Conservation (phyloP, 2,329 filamentous ascomycete species). For the Chaetothyriales sp. region DNA sequence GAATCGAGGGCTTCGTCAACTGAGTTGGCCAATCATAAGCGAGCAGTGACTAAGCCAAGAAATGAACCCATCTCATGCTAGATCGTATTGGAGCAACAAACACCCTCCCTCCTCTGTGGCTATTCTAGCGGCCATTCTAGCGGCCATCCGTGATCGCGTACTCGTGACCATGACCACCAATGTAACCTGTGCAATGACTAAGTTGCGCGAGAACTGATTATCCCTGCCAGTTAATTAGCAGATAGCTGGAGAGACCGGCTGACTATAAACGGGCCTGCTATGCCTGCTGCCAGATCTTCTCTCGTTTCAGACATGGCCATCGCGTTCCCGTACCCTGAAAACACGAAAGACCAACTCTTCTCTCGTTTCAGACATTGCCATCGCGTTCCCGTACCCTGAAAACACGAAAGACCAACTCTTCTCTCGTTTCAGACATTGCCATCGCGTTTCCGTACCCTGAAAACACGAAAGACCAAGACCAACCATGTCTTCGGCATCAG, state of each 20-base stretch:
- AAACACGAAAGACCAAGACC: neutral
- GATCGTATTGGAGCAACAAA: too few relatives aligned
- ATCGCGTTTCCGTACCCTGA: neutral
- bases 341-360: neutral
- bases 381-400: neutral
- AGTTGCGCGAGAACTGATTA: too few relatives aligned
- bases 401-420: neutral
- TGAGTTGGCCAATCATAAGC: neutral
- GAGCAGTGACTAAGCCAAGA: too few relatives aligned
- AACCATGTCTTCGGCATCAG: conserved; percentile 2
- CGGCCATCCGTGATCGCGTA: too few relatives aligned
- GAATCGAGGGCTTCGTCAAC: neutral
- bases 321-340: neutral
- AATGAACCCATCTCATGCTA: too few relatives aligned
- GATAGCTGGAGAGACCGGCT: neutral
- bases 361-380: neutral
- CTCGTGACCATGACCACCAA: too few relatives aligned
- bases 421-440: neutral
- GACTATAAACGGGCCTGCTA: neutral
- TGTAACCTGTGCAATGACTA: too few relatives aligned
- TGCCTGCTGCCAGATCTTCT: neutral
- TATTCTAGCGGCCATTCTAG: too few relatives aligned
- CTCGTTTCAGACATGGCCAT: neutral
- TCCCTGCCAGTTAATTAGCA: too few relatives aligned
- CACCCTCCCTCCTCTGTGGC: too few relatives aligned